A percentile compares a stretch with the other conserved stretches of the same genome.
These are phyloP conservation scores for Penicillium riverlandense DNA, from an alignment of 495 filamentous ascomycete species.

Conservation along the genomic window DNA sequence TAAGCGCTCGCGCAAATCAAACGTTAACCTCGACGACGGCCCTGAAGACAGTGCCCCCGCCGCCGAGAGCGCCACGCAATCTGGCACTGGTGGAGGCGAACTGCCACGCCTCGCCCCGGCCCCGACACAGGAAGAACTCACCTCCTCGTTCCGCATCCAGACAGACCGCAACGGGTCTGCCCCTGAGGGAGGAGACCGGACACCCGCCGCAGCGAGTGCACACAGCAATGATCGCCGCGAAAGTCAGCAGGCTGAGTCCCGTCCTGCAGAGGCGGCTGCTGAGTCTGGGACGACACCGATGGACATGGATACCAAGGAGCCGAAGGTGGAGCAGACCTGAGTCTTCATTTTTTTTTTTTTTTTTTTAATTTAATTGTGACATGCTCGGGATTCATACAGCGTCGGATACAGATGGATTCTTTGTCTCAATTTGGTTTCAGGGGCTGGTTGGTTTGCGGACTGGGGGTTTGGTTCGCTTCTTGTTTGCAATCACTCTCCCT, in stretches of 20 bases:
- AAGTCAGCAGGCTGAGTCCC: conserved; percentile 8
- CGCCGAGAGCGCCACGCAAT: conserved; percentile 12
- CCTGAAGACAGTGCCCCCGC: conserved; percentile 13
- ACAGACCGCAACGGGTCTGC: conserved; percentile 20
- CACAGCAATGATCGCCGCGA: conserved; percentile 19
- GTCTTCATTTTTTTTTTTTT: conserved; percentile 7
- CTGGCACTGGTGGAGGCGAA: not conserved
- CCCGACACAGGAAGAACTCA: conserved; percentile 35
- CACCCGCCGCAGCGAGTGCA: conserved; percentile 15
- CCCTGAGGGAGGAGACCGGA: conserved; percentile 18
- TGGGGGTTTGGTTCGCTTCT: too few species aligned
- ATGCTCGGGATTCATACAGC: not conserved
- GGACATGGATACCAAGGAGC: conserved; percentile 36
- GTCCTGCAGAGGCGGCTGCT: conserved; percentile 10
- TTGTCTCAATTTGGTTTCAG: too few species aligned
- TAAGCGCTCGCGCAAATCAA: conserved; percentile 64
- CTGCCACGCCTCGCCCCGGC: conserved; percentile 34
- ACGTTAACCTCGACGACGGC: conserved; percentile 18
- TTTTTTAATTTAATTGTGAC: conserved; percentile 11
- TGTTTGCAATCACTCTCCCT: too few species aligned
- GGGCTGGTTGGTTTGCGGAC: too few species aligned
- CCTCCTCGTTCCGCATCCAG: conserved; percentile 35
- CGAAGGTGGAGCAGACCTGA: conserved; percentile 23
- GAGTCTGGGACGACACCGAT: conserved; percentile 29
- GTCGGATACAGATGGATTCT: too few species aligned